Conservation (phyloP, 2,329 filamentous ascomycete genomes). For the Chrysosporium keratinophilum region DNA sequence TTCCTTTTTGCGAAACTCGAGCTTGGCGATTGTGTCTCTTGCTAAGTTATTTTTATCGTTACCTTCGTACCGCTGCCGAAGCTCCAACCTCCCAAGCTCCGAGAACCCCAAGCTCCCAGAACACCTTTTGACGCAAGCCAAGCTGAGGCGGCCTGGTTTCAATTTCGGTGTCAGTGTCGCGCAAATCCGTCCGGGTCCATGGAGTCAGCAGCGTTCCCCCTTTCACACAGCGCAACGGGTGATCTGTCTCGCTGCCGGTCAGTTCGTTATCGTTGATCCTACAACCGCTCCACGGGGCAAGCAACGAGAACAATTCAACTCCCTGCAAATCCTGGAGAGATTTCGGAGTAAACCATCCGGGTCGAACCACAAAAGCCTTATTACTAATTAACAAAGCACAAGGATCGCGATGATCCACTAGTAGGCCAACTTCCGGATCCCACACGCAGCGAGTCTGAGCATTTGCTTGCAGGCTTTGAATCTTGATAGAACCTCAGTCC, state of each 20-base stretch:
- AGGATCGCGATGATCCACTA: constrained; percentile 1
- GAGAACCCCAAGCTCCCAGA: background rate
- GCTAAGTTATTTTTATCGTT: constrained; percentile 1
- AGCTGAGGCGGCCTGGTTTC: constrained; percentile 3
- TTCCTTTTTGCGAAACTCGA: background rate
- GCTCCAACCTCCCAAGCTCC: background rate
- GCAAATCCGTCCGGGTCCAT: background rate
- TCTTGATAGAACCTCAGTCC: no score
- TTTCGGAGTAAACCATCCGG: constrained; percentile 8
- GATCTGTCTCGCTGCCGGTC: background rate
- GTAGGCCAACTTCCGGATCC: background rate
- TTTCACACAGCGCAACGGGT: background rate
- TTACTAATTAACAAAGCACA: constrained; percentile 2
- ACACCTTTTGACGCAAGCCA: constrained; percentile 4
- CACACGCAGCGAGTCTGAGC: no score
- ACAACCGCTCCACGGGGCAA: background rate
- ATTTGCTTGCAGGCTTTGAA: no score
- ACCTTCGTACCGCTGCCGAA: background rate
- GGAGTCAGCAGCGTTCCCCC: background rate
- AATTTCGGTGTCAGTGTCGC: background rate
- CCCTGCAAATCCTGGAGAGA: constrained; percentile 22
- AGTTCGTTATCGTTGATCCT: background rate
- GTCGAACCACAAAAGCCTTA: constrained; percentile 10
- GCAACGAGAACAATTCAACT: constrained; percentile 20
- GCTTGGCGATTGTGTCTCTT: background rate